Evolutionary conservation across 176 grass and related monocot genomes (phyloP).

Genomic region (Carex kokanica): DNA sequence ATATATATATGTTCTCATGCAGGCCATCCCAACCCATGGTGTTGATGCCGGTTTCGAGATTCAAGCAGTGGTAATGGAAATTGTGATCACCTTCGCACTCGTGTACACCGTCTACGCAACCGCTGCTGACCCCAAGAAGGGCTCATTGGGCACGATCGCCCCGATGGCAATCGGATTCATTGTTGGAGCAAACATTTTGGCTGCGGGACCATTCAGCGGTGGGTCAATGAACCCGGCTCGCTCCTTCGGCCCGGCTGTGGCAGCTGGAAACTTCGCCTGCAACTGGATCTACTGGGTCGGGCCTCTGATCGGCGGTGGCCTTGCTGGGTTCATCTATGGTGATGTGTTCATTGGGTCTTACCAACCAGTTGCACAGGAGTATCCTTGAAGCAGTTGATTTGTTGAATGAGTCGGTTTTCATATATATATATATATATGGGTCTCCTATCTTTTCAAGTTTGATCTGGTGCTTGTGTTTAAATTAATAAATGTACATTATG

Average conservation of each 20-base stretch:
- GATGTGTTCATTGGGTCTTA: constrained; percentile 81
- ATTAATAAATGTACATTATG: constrained; percentile 29
- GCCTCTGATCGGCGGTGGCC: constrained; percentile 68
- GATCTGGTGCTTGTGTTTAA: constrained; percentile 11
- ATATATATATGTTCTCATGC: background rate
- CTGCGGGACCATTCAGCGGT: constrained; percentile 75
- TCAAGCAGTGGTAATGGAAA: constrained; percentile 73
- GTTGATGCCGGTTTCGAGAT: constrained; percentile 60
- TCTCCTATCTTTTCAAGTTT: background rate
- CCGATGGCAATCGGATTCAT: constrained; percentile 91
- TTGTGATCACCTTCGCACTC: constrained; percentile 75
- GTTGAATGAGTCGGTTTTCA: background rate
- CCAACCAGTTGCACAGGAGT: constrained; percentile 53
- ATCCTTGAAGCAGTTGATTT: constrained; percentile 23
- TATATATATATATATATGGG: background rate
- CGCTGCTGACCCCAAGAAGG: constrained; percentile 84
- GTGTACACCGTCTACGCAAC: constrained; percentile 97
- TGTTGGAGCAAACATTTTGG: constrained; percentile 85
- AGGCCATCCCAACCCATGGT: constrained; percentile 69
- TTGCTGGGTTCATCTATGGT: constrained; percentile 67
- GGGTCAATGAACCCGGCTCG: constrained; percentile 92
- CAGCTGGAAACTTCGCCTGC: constrained; percentile 63
- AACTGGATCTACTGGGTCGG: constrained; percentile 98
- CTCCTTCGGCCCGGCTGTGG: constrained; percentile 76
- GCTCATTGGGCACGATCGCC: constrained; percentile 62